Evolutionary conservation across 75 land plant genomes (phyloP).

Genomic region (Pinus taeda): DNA sequence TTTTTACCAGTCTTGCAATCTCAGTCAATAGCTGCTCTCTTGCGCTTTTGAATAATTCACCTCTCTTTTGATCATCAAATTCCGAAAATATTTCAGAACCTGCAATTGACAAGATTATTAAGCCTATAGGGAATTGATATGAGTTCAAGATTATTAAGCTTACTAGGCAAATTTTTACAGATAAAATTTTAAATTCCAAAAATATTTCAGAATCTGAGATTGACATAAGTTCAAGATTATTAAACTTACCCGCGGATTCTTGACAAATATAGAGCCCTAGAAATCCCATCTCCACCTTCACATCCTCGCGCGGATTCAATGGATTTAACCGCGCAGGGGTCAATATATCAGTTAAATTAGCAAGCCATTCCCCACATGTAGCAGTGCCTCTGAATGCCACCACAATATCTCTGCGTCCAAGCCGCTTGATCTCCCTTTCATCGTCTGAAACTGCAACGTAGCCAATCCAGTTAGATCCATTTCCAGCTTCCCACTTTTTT

Average conservation of each 20-base stretch:
- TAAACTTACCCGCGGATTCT: constrained; percentile 36
- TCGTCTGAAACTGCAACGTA: constrained; percentile 53
- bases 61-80: too few species aligned
- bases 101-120: too few species aligned
- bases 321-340: constrained; percentile 56
- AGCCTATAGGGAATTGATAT: too few species aligned
- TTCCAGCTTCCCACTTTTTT: constrained; percentile 4
- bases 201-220: too few species aligned
- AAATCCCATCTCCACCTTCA: constrained; percentile 69
- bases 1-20: constrained; percentile 24
- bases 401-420: constrained; percentile 59
- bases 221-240: neutral
- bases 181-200: too few species aligned
- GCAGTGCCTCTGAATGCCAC: constrained; percentile 65
- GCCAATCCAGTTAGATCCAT: constrained; percentile 54
- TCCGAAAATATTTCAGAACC: too few species aligned
- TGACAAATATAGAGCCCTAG: constrained; percentile 54
- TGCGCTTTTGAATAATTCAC: constrained; percentile 25
- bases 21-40: constrained; percentile 50
- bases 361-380: constrained; percentile 61
- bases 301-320: constrained; percentile 26
- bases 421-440: constrained; percentile 12
- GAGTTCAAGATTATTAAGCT: too few species aligned
- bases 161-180: too few species aligned
- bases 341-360: constrained; percentile 44